phyloP scores from a whole-genome alignment of 306 rosid genomes.

The Prunus mira region DNA sequence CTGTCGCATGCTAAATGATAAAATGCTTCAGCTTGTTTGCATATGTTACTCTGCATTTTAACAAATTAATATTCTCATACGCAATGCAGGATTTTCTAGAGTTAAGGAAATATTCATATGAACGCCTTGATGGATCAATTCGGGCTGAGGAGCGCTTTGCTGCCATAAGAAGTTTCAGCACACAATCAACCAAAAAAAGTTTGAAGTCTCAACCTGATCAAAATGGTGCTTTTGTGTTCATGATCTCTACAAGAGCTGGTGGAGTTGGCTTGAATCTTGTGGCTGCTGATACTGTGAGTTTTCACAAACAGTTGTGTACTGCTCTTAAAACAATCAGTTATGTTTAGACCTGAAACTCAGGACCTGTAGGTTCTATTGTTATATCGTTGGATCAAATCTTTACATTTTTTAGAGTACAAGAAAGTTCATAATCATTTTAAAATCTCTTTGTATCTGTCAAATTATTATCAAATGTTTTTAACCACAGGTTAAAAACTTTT shows the following conservation, averaged over 20 bases:
- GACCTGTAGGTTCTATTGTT: neutral
- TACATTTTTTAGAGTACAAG: neutral
- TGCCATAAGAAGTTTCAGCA: conserved; percentile 91
- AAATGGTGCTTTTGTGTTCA: conserved; percentile 74
- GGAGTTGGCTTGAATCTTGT: conserved; percentile 97
- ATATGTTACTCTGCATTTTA: neutral
- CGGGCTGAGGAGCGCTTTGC: conserved; percentile 99
- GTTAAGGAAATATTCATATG: conserved; percentile 77
- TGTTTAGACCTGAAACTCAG: neutral
- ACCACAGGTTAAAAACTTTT: neutral
- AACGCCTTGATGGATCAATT: conserved; percentile 96
- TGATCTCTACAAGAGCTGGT: conserved; percentile 97
- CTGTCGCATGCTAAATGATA: neutral
- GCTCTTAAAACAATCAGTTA: neutral
- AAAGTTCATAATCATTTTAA: neutral
- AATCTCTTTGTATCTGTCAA: neutral
- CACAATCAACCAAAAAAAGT: conserved; percentile 41
- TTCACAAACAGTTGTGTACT: neutral
- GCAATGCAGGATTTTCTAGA: conserved; percentile 73
- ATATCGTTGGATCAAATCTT: neutral
- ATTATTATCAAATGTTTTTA: neutral
- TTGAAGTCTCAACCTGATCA: conserved; percentile 46
- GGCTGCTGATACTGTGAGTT: conserved; percentile 92
- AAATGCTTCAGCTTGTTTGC: neutral
- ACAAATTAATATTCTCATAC: conserved; percentile 17